Evolutionary conservation across 169 alveolate genomes (phyloP), one percentile per base, ranked within the genome.

Genomic region (Toxoplasma gondii): DNA sequence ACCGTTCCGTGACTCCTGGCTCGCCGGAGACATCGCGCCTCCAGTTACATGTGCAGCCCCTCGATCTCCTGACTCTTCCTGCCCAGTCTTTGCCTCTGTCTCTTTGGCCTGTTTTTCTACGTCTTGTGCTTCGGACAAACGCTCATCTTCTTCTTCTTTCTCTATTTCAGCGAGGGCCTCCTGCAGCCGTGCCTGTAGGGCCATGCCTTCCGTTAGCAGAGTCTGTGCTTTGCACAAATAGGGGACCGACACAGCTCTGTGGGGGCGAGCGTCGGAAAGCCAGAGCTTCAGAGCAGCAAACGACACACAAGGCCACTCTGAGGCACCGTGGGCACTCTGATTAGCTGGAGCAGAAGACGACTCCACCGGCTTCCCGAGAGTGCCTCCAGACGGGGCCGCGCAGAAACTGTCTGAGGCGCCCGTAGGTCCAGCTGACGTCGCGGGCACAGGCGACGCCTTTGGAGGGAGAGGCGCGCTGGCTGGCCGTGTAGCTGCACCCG

Each of bases 281-380:
- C 80, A 45, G 88, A 92, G 92, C 43, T 64, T 86, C 94, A 92
- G 92, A 64, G 94, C 94, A 16, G 58, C 87, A 10, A 92, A 49
- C 92, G 92, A 92, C 39, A 92, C 94, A n/a, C 94, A 82, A 0
- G 67, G 36, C n/a, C 39, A 34, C 24, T 74, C 84, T 9, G 49
- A 34, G 49, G 49, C 43, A n/a, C 39, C 27, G 84, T 9, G 22
- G 2, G 49, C 84, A 34, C 10, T n/a, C 45, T 9, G 39, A 10
- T 16, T 34, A n/a, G n/a, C n/a, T n/a, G n/a, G n/a, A n/a, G n/a
- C n/a, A 4, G 84, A 7, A 9, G 84, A 41, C 84, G 49, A 2
- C 1, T 1, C 39, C 45, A 12, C 38, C 1, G 84, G 49, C 2
- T 10, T 2, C n/a, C 45, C 84, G 16, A 44, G 45, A 34, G 84